These are phyloP conservation scores for Isatis lusitanica DNA, from an alignment of 441 rosid genomes.

Conservation along the genomic window DNA sequence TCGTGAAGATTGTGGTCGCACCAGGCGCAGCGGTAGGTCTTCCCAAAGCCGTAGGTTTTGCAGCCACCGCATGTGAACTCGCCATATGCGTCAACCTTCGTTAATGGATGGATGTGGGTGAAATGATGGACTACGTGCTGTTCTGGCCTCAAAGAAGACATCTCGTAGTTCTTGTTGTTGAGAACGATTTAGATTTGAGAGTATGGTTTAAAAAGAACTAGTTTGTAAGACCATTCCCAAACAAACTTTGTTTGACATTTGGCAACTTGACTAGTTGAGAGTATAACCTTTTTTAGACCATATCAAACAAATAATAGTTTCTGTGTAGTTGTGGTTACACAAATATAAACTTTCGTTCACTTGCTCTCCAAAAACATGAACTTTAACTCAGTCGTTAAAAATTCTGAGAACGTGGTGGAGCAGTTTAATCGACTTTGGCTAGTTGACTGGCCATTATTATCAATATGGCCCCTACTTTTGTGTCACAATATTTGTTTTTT, in stretches of 20 bases:
- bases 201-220: too few species aligned
- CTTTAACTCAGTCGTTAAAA: neutral
- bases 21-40: neutral
- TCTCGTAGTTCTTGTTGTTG: neutral
- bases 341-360: neutral
- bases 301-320: neutral
- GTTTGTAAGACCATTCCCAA: neutral
- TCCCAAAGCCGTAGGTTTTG: conserved; percentile 28
- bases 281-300: neutral
- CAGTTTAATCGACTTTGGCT: neutral
- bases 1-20: conserved; percentile 38
- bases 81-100: neutral
- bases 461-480: neutral
- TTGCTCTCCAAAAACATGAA: neutral
- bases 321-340: neutral
- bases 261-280: neutral
- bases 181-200: neutral
- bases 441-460: neutral
- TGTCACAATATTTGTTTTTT: neutral
- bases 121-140: conserved; percentile 10
- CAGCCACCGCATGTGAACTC: conserved; percentile 27
- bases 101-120: conserved; percentile 31
- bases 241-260: neutral
- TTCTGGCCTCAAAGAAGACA: neutral
- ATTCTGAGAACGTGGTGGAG: conserved; percentile 1